Evolutionary conservation across 2,329 filamentous ascomycete species (phyloP).

Genomic region (Fusarium sp.): DNA sequence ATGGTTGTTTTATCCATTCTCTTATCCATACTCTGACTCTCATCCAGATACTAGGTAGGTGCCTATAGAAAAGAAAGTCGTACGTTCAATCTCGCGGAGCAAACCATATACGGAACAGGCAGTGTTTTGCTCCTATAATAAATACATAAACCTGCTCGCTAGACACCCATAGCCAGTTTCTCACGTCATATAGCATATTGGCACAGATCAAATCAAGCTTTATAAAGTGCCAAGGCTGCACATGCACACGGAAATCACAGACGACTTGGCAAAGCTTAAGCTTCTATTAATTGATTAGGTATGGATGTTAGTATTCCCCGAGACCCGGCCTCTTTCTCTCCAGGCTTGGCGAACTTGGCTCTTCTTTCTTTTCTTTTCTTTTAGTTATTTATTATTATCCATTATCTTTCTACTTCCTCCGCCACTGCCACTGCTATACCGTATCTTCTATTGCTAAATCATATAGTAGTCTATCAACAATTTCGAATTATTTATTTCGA

Average conservation of each 20-base stretch:
- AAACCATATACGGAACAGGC: not conserved
- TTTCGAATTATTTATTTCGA: not conserved
- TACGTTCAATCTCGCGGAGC: not conserved
- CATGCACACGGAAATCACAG: conserved; percentile 20
- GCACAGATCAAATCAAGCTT: conserved; percentile 35
- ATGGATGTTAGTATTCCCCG: conserved; percentile 25
- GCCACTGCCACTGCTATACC: not conserved
- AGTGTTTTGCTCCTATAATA: not conserved
- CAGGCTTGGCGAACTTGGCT: conserved; percentile 33
- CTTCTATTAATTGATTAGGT: not conserved
- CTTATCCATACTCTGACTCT: not conserved
- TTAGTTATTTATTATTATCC: not conserved
- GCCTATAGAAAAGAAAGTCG: not conserved
- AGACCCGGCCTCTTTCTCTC: conserved; percentile 38
- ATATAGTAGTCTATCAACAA: not conserved
- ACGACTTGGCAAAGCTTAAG: conserved; percentile 50
- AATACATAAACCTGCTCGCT: conserved; percentile 5
- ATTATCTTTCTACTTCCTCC: not conserved
- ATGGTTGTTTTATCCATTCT: not conserved
- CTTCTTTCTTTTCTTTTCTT: not conserved
- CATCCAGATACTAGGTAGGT: not conserved
- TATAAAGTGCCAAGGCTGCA: conserved; percentile 41
- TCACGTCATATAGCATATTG: conserved; percentile 25
- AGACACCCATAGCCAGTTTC: not conserved
- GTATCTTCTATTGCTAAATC: not conserved